Base-by-base conservation (phyloP, 78 protist genomes). In the Dictyostelium citrinum region DNA sequence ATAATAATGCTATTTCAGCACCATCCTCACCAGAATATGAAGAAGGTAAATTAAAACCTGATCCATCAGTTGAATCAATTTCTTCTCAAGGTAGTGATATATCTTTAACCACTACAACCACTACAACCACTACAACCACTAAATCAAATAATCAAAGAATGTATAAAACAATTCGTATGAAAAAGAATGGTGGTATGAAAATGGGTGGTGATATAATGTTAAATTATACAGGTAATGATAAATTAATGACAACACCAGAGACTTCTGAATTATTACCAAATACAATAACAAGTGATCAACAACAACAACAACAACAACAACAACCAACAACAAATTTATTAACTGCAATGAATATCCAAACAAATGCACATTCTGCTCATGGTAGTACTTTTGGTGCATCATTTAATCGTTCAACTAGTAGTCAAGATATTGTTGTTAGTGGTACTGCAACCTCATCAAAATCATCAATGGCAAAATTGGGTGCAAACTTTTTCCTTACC, bases 151-250 rank as follows among this genome's bases (percentile, higher is more conserved):
- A 46, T 70, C 51, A 67, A 12, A 37, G 46, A 46, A 78, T 88
- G 85, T 88, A 88, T 76, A 88, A 88, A 46, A 88, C 93, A 14
- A 58, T 88, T 41, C 70, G 85, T 27, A 39, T 81, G n/a, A 88
- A 88, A 37, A 81, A 88, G 46, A 78, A 70, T 24, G 27, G 58
- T 22, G 33, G 31, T 16, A 51, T 39, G 70, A 75, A 88, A 12
- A 29, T 88, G 82, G 93, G 85, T 49, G 81, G 79, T 22, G 93
- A 79, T 49, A 31, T 78, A 22, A 61, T 29, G 39, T 64, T 88
- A 61, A 27, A 58, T 45, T 64, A 35, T 41, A 35, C 4, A 16
- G 43, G 37, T 24, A 58, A 16, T 75, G 84, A 22, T 14, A 61
- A 81, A 20, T 4, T 5, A 81, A 6, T 46, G 24, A 81, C 75